A percentile compares a stretch with the other conserved stretches of the same genome.
phyloP scores from a whole-genome alignment of 2,329 filamentous ascomycete genomes.

The Pyrenophora teres region DNA sequence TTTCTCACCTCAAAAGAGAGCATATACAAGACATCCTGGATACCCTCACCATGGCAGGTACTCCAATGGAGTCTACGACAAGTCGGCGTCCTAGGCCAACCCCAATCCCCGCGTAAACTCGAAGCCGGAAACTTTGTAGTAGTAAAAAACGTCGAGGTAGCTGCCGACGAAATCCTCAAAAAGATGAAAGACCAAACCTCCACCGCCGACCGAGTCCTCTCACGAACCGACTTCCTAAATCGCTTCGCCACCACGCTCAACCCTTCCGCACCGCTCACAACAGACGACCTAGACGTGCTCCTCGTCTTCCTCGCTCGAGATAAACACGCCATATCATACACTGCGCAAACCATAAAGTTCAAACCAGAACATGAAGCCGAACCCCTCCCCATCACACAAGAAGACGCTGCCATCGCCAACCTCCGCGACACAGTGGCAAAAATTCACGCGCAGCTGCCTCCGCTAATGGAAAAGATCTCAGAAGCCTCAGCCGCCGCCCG shows the following conservation, averaged over 20 bases:
- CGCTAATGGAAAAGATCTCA: constrained; percentile 61
- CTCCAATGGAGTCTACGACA: constrained; percentile 76
- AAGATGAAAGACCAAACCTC: constrained; percentile 43
- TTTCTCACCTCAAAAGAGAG: constrained; percentile 70
- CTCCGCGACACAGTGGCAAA: constrained; percentile 73
- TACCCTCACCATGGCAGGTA: constrained; percentile 70
- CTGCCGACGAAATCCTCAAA: constrained; percentile 49
- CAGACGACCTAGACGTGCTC: constrained; percentile 75
- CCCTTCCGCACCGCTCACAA: constrained; percentile 33
- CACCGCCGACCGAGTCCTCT: constrained; percentile 43
- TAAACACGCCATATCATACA: constrained; percentile 74
- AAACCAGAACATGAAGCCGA: constrained; percentile 50
- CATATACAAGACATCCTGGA: constrained; percentile 73
- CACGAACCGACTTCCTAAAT: constrained; percentile 40
- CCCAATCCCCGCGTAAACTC: constrained; percentile 59
- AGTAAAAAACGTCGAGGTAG: constrained; percentile 65
- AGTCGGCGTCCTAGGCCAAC: constrained; percentile 60
- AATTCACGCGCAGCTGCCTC: constrained; percentile 69
- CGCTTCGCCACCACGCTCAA: constrained; percentile 40
- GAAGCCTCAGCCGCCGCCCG: constrained; percentile 63
- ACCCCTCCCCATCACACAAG: constrained; percentile 67
- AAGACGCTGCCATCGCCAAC: constrained; percentile 81
- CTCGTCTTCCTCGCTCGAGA: constrained; percentile 60
- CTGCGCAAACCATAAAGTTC: constrained; percentile 79
- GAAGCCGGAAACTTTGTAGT: constrained; percentile 69